A percentile compares a stretch with the other conserved stretches of the same genome.
phyloP scores from a whole-genome alignment of 2,329 filamentous ascomycete species.

The Monilinia aucupariae region DNA sequence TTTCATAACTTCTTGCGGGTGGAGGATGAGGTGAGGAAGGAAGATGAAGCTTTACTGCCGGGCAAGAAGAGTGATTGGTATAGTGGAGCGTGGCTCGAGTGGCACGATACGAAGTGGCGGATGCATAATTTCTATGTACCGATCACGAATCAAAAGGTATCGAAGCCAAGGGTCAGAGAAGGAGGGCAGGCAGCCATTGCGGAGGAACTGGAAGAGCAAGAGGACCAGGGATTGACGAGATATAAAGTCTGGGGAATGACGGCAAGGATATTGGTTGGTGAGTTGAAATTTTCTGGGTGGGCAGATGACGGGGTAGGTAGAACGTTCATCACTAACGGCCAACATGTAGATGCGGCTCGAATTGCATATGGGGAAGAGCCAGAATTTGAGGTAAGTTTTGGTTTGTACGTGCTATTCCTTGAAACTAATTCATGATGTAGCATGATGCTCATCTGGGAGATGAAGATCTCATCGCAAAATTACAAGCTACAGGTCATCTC shows the following conservation, averaged over 20 bases:
- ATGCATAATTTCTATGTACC: slow-evolving; percentile 93
- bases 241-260: slow-evolving; percentile 97
- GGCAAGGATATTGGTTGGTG: slow-evolving; percentile 68
- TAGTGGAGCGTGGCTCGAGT: slow-evolving; percentile 73
- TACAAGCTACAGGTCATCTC: slow-evolving; percentile 53
- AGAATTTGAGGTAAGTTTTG: slow-evolving; percentile 61
- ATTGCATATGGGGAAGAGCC: slow-evolving; percentile 79
- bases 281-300: neutral
- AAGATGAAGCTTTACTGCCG: slow-evolving; percentile 24
- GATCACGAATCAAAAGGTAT: slow-evolving; percentile 63
- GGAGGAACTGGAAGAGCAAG: slow-evolving; percentile 44
- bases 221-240: slow-evolving; percentile 43
- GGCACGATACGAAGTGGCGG: slow-evolving; percentile 72
- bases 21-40: slow-evolving; percentile 48
- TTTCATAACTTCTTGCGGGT: slow-evolving; percentile 74
- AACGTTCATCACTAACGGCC: neutral
- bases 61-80: slow-evolving; percentile 60
- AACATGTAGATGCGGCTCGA: slow-evolving; percentile 64
- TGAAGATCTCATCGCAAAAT: slow-evolving; percentile 56
- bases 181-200: slow-evolving; percentile 42
- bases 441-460: slow-evolving; percentile 40
- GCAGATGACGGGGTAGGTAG: neutral
- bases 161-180: slow-evolving; percentile 45
- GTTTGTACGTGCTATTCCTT: slow-evolving; percentile 36
- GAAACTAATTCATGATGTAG: slow-evolving; percentile 22